A percentile compares a stretch with the other conserved stretches of the same genome.
These are phyloP conservation scores for Talaromyces sp. DNA, from an alignment of 2,329 filamentous ascomycete species.

Conservation along the genomic window DNA sequence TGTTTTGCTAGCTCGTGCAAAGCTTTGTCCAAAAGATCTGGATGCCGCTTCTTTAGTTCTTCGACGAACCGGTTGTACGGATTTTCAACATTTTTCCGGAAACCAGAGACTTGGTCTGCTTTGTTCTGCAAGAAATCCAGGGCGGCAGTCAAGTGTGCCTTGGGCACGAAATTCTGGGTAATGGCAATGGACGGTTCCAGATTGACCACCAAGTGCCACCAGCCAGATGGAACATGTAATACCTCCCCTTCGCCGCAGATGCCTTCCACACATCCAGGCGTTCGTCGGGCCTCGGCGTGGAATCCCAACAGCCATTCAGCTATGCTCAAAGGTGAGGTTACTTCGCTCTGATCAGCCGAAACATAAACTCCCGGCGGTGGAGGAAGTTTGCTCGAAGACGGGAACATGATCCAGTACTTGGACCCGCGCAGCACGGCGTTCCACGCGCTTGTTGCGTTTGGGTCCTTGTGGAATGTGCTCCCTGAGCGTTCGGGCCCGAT, in stretches of 20 bases:
- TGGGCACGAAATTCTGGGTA: constrained; percentile 91
- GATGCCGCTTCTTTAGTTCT: constrained; percentile 58
- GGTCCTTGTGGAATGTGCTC: constrained; percentile 88
- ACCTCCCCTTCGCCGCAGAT: constrained; percentile 81
- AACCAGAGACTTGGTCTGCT: constrained; percentile 81
- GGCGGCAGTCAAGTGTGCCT: constrained; percentile 66
- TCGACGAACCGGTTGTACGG: constrained; percentile 71
- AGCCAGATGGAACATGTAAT: constrained; percentile 85
- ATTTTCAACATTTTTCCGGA: constrained; percentile 64
- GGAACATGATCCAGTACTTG: constrained; percentile 99
- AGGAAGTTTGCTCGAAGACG: constrained; percentile 56
- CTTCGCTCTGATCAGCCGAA: constrained; percentile 82
- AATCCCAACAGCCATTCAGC: constrained; percentile 94
- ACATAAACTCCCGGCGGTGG: constrained; percentile 86
- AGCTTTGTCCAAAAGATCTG: constrained; percentile 62
- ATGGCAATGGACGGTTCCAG: constrained; percentile 77
- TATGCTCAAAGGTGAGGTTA: constrained; percentile 89
- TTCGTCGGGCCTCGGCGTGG: constrained; percentile 71
- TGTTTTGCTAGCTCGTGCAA: constrained; percentile 61
- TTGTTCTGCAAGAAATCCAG: constrained; percentile 77
- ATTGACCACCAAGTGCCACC: constrained; percentile 97
- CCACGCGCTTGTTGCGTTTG: constrained; percentile 72
- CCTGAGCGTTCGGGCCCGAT: constrained; percentile 81
- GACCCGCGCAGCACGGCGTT: constrained; percentile 84
- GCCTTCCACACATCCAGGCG: constrained; percentile 75